Evolutionary conservation across 768 basidiomycete genomes (phyloP), one percentile per base, ranked within the genome.

Genomic region (Auricularia sp.): DNA sequence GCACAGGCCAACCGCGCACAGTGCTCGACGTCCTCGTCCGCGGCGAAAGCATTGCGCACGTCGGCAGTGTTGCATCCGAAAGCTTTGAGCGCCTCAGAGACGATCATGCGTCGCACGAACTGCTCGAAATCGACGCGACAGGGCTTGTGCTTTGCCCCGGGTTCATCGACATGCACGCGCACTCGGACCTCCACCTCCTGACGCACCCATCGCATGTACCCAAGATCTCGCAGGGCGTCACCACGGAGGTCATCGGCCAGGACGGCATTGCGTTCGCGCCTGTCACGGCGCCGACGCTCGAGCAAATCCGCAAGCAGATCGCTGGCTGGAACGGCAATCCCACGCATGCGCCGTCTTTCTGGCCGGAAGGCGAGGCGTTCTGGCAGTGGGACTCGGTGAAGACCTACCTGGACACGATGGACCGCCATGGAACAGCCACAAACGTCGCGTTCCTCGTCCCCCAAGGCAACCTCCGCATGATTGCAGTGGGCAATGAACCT

Each of bases 151-250:
- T 74, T 1, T 69, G 68, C 37, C 73, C 73, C 33, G 73, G 73
- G 1, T 74, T 74, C 65, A 73, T 74, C 59, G 73, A 74, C 63
- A 67, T 74, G 65, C 73, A 74, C 66, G 73, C 73, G 10, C 73
- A 74, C 63, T 69, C 68, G 2, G 73, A 74, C 65, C 65, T 74
- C 18, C 71, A 73, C 61, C 67, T 74, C 42, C 59, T 74, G 14
- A 70, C 71, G 10, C 66, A 72, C 63, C 72, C 73, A 3, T 67
- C 58, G 13, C 73, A 74, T 63, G 69, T 70, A 37, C 64, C 73
- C 7, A 72, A 72, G 66, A 69, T 74, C 56, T 68, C 68, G 24
- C 73, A 74, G 62, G 73, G 73, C 5, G 71, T 72, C 61, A 74
- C 73, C 13, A 71, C 71, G 54, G 73, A 74, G 59, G 71, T 74